Conservation (phyloP, 106 monocot genomes). For the Dendrobium huoshanense region DNA sequence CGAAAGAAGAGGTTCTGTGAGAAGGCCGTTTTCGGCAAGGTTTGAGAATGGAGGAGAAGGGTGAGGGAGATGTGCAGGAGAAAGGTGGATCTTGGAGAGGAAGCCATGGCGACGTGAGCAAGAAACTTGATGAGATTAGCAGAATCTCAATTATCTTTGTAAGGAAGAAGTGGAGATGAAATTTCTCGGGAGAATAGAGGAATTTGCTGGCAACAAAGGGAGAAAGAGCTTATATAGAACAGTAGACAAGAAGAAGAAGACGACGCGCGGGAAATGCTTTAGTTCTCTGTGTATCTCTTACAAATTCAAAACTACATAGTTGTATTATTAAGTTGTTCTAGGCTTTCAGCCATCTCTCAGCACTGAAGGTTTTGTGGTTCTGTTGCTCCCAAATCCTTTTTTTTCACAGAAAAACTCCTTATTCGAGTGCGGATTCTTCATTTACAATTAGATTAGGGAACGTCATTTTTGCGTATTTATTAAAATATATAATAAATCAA, state of each 20-base stretch:
- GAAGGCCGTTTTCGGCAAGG: not conserved
- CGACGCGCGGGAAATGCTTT: not conserved
- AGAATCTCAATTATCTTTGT: not conserved
- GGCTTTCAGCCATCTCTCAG: too few relatives aligned
- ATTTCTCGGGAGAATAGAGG: not conserved
- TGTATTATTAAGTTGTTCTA: too few relatives aligned
- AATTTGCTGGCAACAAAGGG: not conserved
- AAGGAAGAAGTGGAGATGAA: not conserved
- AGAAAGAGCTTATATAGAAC: not conserved
- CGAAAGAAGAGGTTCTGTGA: not conserved
- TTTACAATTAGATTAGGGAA: too few relatives aligned
- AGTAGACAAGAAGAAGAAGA: not conserved
- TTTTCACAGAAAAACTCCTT: too few relatives aligned
- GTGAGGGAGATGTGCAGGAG: not conserved
- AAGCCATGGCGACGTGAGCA: not conserved
- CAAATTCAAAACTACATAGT: too few relatives aligned
- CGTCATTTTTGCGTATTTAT: too few relatives aligned
- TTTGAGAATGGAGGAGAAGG: not conserved
- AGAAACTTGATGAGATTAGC: not conserved
- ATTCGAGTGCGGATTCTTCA: too few relatives aligned
- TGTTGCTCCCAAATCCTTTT: too few relatives aligned
- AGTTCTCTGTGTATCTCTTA: not conserved
- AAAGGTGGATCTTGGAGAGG: too few relatives aligned
- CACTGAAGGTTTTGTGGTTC: too few relatives aligned
- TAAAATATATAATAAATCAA: too few relatives aligned